phyloP scores from a whole-genome alignment of 805 yeast genomes.

The Spencermartinsiella europaea region DNA sequence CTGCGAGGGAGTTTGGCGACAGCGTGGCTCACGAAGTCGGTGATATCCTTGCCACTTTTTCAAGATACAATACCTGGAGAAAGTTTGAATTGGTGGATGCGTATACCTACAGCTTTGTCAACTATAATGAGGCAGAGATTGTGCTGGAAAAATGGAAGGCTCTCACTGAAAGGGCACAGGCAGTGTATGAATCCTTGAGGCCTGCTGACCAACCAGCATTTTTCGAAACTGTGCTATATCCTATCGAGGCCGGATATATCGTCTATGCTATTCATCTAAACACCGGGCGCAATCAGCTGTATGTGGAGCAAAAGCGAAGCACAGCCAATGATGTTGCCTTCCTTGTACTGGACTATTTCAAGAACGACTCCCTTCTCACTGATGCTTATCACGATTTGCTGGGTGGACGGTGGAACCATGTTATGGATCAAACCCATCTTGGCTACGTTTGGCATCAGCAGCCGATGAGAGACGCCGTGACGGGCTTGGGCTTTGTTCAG shows the following conservation, averaged over 20 bases:
- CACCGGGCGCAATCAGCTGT: conserved; percentile 14
- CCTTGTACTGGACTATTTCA: conserved; percentile 1
- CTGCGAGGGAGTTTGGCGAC: conserved; percentile 13
- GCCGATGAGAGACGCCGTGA: conserved; percentile 12
- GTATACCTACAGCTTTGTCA: conserved; percentile 9
- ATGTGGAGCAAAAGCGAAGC: conserved; percentile 14
- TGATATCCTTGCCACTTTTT: conserved; percentile 7
- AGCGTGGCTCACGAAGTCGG: conserved; percentile 10
- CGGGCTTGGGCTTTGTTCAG: conserved; percentile 8
- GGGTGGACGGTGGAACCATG: conserved; percentile 18
- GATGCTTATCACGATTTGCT: conserved; percentile 13
- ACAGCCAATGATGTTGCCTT: conserved; percentile 10
- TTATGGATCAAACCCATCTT: conserved; percentile 18
- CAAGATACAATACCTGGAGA: conserved; percentile 14
- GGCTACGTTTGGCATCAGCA: conserved; percentile 15
- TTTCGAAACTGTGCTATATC: conserved; percentile 14
- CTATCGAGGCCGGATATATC: conserved; percentile 13
- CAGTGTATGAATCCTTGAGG: conserved; percentile 5
- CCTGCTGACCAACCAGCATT: conserved; percentile 6
- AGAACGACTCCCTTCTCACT: conserved; percentile 7
- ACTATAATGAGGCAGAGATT: conserved; percentile 16
- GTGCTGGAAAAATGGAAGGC: conserved; percentile 8
- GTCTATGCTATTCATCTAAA: conserved; percentile 14
- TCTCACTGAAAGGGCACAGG: conserved; percentile 9
- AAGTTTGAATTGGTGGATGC: conserved; percentile 17